A percentile compares a stretch with the other conserved stretches of the same genome.
Conservation (phyloP, 176 grass and related monocot genomes). For the Musa beccarii region DNA sequence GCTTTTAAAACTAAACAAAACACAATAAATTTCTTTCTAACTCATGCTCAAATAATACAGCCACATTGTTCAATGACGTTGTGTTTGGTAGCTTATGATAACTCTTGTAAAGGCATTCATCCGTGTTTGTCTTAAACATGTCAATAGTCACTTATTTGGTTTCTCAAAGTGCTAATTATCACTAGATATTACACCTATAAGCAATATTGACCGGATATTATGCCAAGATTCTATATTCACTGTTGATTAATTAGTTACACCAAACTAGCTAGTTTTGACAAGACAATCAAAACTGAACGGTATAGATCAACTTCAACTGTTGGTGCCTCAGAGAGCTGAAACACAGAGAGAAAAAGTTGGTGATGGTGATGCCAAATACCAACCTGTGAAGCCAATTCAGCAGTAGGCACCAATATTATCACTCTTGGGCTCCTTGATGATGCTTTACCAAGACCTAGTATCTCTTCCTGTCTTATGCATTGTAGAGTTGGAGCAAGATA, state of each 20-base stretch:
- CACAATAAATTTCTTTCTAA: too few species aligned
- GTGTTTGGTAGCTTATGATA: too few species aligned
- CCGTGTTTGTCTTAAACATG: too few species aligned
- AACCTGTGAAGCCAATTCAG: constrained; percentile 88
- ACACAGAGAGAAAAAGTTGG: not conserved
- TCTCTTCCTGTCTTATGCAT: constrained; percentile 64
- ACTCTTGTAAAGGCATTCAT: too few species aligned
- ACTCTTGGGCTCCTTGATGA: constrained; percentile 61
- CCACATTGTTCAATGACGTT: too few species aligned
- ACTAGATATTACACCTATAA: not conserved
- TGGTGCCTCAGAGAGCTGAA: not conserved
- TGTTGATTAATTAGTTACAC: not conserved
- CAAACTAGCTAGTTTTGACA: not conserved
- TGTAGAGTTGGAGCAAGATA: constrained; percentile 80
- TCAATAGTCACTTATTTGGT: too few species aligned
- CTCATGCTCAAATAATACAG: too few species aligned
- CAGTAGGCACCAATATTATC: constrained; percentile 70
- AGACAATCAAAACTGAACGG: too few species aligned
- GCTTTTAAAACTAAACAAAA: not conserved
- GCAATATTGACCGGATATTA: not conserved
- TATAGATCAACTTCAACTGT: not conserved
- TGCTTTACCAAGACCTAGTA: constrained; percentile 42
- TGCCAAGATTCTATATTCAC: not conserved
- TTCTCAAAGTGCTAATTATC: too few species aligned
- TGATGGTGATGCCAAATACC: constrained; percentile 3